Conservation (phyloP, 2,329 filamentous ascomycete species). For the Alternaria panax region DNA sequence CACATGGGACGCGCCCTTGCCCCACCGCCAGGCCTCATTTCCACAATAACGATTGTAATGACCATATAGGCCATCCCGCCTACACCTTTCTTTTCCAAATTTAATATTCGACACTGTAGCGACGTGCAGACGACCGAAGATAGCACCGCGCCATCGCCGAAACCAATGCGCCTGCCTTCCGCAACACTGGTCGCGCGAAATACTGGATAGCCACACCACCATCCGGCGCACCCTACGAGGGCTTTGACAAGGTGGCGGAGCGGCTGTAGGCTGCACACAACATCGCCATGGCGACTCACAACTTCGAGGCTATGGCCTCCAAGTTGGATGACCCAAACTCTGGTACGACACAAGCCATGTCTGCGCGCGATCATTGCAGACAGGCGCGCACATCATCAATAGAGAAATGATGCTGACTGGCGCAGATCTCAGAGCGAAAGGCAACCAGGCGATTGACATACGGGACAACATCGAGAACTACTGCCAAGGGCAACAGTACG, state of each 20-base stretch:
- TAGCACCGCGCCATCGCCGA: slow-evolving; percentile 24
- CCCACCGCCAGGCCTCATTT: slow-evolving; percentile 33
- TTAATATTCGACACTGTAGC: slow-evolving; percentile 24
- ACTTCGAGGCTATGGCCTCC: slow-evolving; percentile 56
- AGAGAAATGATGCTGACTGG: slow-evolving; percentile 26
- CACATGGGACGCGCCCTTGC: slow-evolving; percentile 40
- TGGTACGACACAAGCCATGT: slow-evolving; percentile 33
- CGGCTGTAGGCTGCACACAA: slow-evolving; percentile 34
- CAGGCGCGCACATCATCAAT: slow-evolving; percentile 3
- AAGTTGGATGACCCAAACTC: slow-evolving; percentile 56
- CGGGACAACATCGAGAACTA: slow-evolving; percentile 93
- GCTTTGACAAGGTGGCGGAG: slow-evolving; percentile 22
- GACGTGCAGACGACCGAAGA: slow-evolving; percentile 13
- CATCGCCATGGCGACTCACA: slow-evolving; percentile 49
- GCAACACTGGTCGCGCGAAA: slow-evolving; percentile 21
- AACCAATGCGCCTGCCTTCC: slow-evolving; percentile 37
- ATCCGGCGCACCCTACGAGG: slow-evolving; percentile 13
- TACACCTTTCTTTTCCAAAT: slow-evolving; percentile 32
- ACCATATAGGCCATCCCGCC: slow-evolving; percentile 26
- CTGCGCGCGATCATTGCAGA: not conserved
- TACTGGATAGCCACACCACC: slow-evolving; percentile 19
- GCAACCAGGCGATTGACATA: slow-evolving; percentile 82
- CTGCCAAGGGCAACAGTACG: slow-evolving; percentile 77
- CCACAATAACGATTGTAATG: slow-evolving; percentile 42
- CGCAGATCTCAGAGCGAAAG: slow-evolving; percentile 80